phyloP scores from a whole-genome alignment of 495 filamentous ascomycete genomes.

The Aspergillus biplanus region DNA sequence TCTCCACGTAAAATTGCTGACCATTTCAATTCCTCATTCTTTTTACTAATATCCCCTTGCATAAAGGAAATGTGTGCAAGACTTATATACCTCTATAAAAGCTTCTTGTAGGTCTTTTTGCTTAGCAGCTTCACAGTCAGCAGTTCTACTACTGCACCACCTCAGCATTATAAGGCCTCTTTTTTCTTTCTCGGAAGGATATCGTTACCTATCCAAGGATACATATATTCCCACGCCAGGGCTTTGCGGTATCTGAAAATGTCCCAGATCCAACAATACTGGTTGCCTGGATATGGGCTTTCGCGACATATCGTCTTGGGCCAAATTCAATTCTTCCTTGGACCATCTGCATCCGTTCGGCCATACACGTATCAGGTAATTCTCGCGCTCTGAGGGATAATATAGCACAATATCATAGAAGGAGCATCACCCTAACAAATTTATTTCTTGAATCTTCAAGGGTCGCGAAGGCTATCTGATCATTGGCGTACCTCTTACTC shows the following conservation, averaged over 20 bases:
- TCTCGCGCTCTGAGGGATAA: background rate
- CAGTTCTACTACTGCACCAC: constrained; percentile 10
- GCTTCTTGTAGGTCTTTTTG: constrained; percentile 18
- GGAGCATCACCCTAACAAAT: constrained; percentile 24
- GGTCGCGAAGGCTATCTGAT: constrained; percentile 60
- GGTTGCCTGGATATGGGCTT: constrained; percentile 56
- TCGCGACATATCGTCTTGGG: constrained; percentile 58
- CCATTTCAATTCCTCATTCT: constrained; percentile 17
- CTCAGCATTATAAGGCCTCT: background rate
- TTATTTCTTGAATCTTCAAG: constrained; percentile 30
- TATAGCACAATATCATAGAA: constrained; percentile 5
- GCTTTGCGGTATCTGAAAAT: constrained; percentile 23
- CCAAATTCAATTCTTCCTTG: constrained; percentile 57
- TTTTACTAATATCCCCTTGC: constrained; percentile 26
- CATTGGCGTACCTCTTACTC: constrained; percentile 52
- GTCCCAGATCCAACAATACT: constrained; percentile 52
- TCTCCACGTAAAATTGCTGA: constrained; percentile 21
- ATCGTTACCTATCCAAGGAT: constrained; percentile 3
- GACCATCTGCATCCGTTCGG: constrained; percentile 51
- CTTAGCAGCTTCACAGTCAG: constrained; percentile 13
- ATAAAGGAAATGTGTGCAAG: constrained; percentile 15
- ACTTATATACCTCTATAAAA: constrained; percentile 24
- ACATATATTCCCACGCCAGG: constrained; percentile 10
- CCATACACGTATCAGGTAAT: constrained; percentile 57
- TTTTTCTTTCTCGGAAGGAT: constrained; percentile 8